Evolutionary conservation across 345 rosid species (phyloP), one percentile per base, ranked within the genome.

Genomic region (Citrus inodora): DNA sequence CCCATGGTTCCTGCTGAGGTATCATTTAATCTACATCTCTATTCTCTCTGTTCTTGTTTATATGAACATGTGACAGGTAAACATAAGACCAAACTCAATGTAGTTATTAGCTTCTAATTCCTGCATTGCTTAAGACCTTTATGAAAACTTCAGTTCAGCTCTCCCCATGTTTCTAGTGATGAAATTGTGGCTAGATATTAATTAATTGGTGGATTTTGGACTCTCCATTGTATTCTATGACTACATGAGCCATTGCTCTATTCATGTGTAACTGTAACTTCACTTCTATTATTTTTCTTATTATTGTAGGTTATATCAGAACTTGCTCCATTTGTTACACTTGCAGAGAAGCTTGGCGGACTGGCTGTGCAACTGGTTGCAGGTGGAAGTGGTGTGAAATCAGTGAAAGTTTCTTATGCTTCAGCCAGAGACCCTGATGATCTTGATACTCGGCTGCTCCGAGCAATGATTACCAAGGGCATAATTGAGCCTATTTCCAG

Each of bases 381-480:
- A 0, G 92, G 97, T 30, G 97, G 93, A 80, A 93, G 89, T 48
- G 91, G 97, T 60, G 83, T 91, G 64, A 83, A 88, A 70, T 78
- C 85, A 7, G 89, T 89, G 60, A 89, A 85, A 82, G 85, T 89
- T 77, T 78, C 86, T 27, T 91, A 89, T 61, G 89, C 86, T 76
- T 89, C 95, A 17, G 87, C 92, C 14, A 85, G 95, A 89, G 83
- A 82, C 60, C 92, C 91, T 30, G 92, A 90, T 74, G 93, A 91
- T 82, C 91, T 91, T 2, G 97, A 93, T 88, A 91, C 97, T 2
- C 82, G 90, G 75, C 85, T 90, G 51, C 94, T 91, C 46, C 89
- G 87, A 25, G 95, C 96, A 17, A 93, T 90, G 94, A 81, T 90
- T 59, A 89, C 83, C 64, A 91, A 93, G 82, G 97, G 94, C 21